A percentile compares a stretch with the other conserved stretches of the same genome.
Evolutionary conservation across 148 eudicot genomes (phyloP).

Genomic region (Persicaria tinctoria): DNA sequence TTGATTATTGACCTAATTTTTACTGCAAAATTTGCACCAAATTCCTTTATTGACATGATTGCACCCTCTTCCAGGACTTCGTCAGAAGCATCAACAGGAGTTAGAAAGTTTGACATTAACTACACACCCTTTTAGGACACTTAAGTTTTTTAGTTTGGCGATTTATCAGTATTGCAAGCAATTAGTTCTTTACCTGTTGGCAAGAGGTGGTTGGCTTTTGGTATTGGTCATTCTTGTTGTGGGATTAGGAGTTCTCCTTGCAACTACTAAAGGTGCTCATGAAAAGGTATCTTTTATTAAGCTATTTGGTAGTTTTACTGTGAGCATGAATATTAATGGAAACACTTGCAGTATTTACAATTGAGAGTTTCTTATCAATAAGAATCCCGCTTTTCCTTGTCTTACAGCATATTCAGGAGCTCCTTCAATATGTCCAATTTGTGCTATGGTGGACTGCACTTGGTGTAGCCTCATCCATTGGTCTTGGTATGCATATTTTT

Average conservation of each 20-base stretch:
- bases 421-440: conserved; percentile 53
- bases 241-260: conserved; percentile 34
- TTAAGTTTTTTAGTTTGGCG: conserved; percentile 65
- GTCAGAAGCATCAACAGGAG: conserved; percentile 59
- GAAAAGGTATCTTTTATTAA: conserved; percentile 47
- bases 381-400: background rate
- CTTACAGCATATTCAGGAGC: conserved; percentile 83
- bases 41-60: conserved; percentile 12
- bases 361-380: background rate
- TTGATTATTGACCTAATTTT: background rate
- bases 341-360: background rate
- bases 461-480: conserved; percentile 98
- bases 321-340: background rate
- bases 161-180: conserved; percentile 46
- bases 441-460: conserved; percentile 96
- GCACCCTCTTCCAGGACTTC: conserved; percentile 49
- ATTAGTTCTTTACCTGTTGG: conserved; percentile 50
- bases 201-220: conserved; percentile 61
- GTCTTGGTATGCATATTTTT: conserved; percentile 62
- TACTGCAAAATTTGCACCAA: background rate
- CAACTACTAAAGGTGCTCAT: conserved; percentile 74
- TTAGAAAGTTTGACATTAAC: conserved; percentile 65
- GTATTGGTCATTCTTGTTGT: conserved; percentile 40
- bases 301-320: background rate
- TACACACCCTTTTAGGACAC: conserved; percentile 67